Conservation (phyloP, 1,284 basidiomycete genomes). For the Rhodotorula sp. region DNA sequence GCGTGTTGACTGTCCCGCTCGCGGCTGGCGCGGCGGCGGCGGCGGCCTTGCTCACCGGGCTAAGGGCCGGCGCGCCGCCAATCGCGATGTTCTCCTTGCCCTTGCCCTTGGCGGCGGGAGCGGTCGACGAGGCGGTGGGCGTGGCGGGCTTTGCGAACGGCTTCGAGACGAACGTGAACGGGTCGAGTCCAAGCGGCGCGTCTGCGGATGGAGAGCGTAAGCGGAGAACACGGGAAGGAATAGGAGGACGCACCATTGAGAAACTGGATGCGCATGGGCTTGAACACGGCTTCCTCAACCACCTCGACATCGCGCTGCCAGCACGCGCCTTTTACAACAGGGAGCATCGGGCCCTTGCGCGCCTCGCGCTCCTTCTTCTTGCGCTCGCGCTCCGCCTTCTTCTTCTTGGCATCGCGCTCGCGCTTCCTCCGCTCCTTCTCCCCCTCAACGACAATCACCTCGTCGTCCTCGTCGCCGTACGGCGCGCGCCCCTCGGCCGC, state of each 20-base stretch:
- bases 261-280: constrained; percentile 68
- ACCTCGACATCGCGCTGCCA: constrained; percentile 68
- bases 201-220: constrained; percentile 56
- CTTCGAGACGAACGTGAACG: constrained; percentile 69
- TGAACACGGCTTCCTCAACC: constrained; percentile 66
- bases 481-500: constrained; percentile 53
- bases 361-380: constrained; percentile 36
- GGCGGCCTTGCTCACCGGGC: neutral
- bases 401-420: constrained; percentile 52
- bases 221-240: neutral
- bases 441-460: constrained; percentile 57
- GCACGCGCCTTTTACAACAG: constrained; percentile 72
- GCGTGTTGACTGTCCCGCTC: constrained; percentile 8
- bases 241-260: constrained; percentile 66
- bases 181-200: constrained; percentile 69
- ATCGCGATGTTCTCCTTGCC: constrained; percentile 27
- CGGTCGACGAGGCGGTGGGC: constrained; percentile 1
- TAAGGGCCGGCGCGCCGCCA: neutral
- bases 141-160: constrained; percentile 44
- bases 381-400: constrained; percentile 33
- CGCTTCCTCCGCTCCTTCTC: constrained; percentile 54
- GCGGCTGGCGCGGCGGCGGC: neutral
- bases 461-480: constrained; percentile 62
- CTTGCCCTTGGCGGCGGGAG: constrained; percentile 4
- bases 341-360: constrained; percentile 61